A percentile compares a stretch with the other conserved stretches of the same genome.
Evolutionary conservation across 768 basidiomycete genomes (phyloP).

Genomic region (Xanthoconium purpureum): DNA sequence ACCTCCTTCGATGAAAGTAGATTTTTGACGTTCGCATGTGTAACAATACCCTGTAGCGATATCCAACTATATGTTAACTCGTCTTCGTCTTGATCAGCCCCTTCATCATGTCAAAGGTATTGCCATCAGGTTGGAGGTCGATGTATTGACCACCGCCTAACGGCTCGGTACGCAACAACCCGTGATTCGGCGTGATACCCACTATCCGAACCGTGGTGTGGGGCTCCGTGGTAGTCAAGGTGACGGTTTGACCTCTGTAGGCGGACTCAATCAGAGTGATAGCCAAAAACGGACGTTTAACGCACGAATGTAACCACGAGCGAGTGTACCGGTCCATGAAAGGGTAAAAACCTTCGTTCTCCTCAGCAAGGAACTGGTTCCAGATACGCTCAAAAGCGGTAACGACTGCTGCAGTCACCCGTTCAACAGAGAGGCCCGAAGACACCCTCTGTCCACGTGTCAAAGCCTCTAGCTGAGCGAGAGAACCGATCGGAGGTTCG

Average conservation of each 20-base stretch:
- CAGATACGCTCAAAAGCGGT: conserved; percentile 77
- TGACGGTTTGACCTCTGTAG: conserved; percentile 75
- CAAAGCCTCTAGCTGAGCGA: conserved; percentile 61
- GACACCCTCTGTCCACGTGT: not conserved
- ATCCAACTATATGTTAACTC: conserved; percentile 3
- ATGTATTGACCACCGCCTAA: conserved; percentile 48
- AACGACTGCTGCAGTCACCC: conserved; percentile 71
- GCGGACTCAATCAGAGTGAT: conserved; percentile 3
- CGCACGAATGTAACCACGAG: conserved; percentile 91
- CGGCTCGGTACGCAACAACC: conserved; percentile 78
- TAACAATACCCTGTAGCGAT: not conserved
- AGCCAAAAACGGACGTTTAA: conserved; percentile 17
- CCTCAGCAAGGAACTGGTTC: conserved; percentile 54
- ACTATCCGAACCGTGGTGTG: conserved; percentile 69
- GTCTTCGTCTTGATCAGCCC: conserved; percentile 58
- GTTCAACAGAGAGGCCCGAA: conserved; percentile 60
- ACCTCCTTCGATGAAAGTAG: conserved; percentile 17
- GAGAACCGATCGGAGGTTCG: conserved; percentile 74
- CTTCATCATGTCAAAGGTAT: conserved; percentile 93
- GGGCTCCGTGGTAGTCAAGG: conserved; percentile 73
- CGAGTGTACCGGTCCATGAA: conserved; percentile 79
- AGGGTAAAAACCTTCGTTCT: conserved; percentile 66
- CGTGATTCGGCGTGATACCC: conserved; percentile 85
- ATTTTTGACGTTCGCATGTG: conserved; percentile 14
- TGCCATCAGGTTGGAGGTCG: conserved; percentile 95